Evolutionary conservation across 179 eudicot genomes (phyloP).

Genomic region (Nepenthes alata): DNA sequence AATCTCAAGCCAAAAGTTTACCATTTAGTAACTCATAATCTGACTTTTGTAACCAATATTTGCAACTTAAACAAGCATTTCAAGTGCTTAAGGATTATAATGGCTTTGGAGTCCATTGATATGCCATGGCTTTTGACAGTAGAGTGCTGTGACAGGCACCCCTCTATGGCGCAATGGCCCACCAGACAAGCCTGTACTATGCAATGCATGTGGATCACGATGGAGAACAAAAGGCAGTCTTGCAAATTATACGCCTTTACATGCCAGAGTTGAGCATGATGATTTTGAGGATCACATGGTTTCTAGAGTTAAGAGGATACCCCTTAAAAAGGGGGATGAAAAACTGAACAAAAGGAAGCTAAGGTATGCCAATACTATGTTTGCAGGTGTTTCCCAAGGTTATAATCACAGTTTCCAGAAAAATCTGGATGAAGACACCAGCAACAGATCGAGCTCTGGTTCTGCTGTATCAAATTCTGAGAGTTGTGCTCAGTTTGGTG

Average conservation of each 20-base stretch:
- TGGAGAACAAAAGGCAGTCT: conserved; percentile 99
- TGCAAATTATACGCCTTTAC: conserved; percentile 83
- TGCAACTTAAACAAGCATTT: too few species aligned
- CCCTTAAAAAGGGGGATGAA: conserved; percentile 59
- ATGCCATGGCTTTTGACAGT: conserved; percentile 17
- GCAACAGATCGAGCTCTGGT: conserved; percentile 95
- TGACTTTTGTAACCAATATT: too few species aligned
- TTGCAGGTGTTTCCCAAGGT: conserved; percentile 25
- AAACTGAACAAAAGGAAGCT: conserved; percentile 67
- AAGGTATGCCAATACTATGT: conserved; percentile 25
- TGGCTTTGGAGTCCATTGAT: background rate
- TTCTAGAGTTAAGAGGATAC: conserved; percentile 38
- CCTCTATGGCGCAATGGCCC: conserved; percentile 99
- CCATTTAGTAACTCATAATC: too few species aligned
- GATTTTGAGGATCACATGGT: conserved; percentile 57
- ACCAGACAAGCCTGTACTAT: conserved; percentile 94
- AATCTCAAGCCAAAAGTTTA: too few species aligned
- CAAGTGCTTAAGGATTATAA: background rate
- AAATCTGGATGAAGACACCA: conserved; percentile 61
- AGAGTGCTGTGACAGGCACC: conserved; percentile 46
- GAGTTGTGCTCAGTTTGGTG: conserved; percentile 69
- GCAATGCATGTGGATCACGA: conserved; percentile 98
- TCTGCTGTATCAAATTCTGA: conserved; percentile 91
- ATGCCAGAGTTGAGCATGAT: conserved; percentile 68
- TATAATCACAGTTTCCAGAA: conserved; percentile 37